Evolutionary conservation across 2,329 filamentous ascomycete species (phyloP), one percentile per base, ranked within the genome.

Genomic region (Trichoderma hamatum): DNA sequence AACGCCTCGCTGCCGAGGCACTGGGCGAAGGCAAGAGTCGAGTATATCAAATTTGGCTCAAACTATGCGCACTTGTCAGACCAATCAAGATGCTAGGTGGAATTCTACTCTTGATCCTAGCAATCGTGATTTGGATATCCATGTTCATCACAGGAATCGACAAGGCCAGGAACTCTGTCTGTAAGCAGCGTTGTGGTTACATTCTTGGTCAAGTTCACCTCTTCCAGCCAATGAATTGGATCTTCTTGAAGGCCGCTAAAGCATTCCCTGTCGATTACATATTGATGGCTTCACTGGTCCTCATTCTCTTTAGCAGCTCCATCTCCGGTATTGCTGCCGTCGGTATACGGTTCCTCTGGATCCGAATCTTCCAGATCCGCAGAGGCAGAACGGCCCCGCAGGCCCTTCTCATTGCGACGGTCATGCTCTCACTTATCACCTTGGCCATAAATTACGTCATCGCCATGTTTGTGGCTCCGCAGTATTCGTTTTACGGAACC

Each of bases 91-190:
- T 98, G 52, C 79, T 98, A 16, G 91, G 93, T 1, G 96, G 96
- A 16, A 83, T 97, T 60, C 73, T 97, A 0, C 82, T 98, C 3
- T 85, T 97, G 36, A 73, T 93, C 1, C 78, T 97, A 26, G 86
- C 92, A 0, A 80, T 97, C 16, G 73, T 97, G 52, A 86, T 96
- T 73, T 97, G 93, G 86, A 86, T 91, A 10, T 97, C 93, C 14
- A 98, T 99, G 93, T 86, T 98, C 73, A 92, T 98, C 77, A 98
- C 95, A 0, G 92, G 90, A 73, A 94, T 98, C 76, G 96, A 99
- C 86, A 98, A 98, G 83, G 93, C 94, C 43, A 94, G 92, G 79
- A 97, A 98, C 82, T 97, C 94, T 3, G 83, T 96, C 71, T 99
- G 96, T 86, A 95, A 96, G 79, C 84, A 89, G 70, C 90, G 89